Base-by-base conservation (phyloP, 305 asterid genomes). In the Fraxinus baroniana region DNA sequence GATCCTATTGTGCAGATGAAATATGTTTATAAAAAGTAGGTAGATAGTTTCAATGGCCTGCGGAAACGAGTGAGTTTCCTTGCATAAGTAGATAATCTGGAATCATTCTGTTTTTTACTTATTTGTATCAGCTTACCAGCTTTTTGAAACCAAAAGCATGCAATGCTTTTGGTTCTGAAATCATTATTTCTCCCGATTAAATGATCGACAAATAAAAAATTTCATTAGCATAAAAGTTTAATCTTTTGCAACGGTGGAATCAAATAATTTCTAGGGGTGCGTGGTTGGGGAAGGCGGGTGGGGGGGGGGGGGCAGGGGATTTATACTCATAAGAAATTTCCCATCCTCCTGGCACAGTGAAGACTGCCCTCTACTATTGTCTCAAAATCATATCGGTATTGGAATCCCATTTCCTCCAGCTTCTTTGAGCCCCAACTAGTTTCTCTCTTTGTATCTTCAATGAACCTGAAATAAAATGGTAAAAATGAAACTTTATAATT, bases 381-480 rank as follows among this genome's bases (percentile, higher is more conserved):
- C 60, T 80, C 81, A 52, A 83, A 52, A 83, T 86, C 89, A 84
- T 26, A 89, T 70, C 88, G 84, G 85, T 88, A 90, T 3, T 64
- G 28, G 46, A 91, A 91, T 71, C 92, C 91, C 85, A 81, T 70
- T 39, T 82, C 86, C 79, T 84, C 80, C 72, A 89, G 83, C 86
- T 88, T 91, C 72, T 83, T 86, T 37, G 90, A 88, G n/a, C 84
- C 85, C 92, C 91, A 88, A 24, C 78, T 87, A 5, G 86, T 89
- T 44, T 88, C 90, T 79, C 92, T 87, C 74, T 62, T 60, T 49
- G 87, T 83, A 33, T 88, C 92, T 78, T 88, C 84, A 72, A 89
- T 81, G 24, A 76, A 84, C 86, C 94, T 87, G 78, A 37, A n/a
- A 32, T 17, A 17, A 57, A 10, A 30, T 68, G 74, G 20, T 10